Percentiles rank a stretch among this genome's conserved stretches.
phyloP scores from a whole-genome alignment of 1,139 yeast species.

The Sugiyamaella pinicola region DNA sequence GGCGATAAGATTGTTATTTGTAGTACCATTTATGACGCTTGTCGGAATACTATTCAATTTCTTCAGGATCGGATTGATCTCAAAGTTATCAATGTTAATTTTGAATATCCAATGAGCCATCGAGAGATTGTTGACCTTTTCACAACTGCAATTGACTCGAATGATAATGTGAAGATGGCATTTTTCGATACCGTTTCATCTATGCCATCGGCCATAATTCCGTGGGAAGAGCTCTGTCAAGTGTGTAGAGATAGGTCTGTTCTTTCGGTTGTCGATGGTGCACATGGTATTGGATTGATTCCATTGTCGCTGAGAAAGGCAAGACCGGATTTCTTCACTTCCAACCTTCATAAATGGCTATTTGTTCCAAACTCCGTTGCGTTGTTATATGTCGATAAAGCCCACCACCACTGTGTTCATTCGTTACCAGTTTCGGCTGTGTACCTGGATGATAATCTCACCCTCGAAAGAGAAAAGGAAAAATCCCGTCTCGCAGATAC shows the following conservation, averaged over 20 bases:
- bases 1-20: conserved; percentile 58
- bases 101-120: conserved; percentile 55
- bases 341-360: conserved; percentile 74
- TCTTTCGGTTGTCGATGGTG: conserved; percentile 68
- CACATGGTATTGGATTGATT: conserved; percentile 66
- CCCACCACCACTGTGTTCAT: conserved; percentile 60
- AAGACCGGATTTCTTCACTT: conserved; percentile 62
- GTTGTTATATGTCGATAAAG: conserved; percentile 57
- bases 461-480: conserved; percentile 6
- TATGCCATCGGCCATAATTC: conserved; percentile 63
- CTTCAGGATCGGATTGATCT: conserved; percentile 50
- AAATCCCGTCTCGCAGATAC: conserved; percentile 35
- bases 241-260: conserved; percentile 53
- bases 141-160: conserved; percentile 36
- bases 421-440: conserved; percentile 22
- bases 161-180: conserved; percentile 43
- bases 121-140: conserved; percentile 51
- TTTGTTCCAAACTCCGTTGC: conserved; percentile 63
- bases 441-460: conserved; percentile 29
- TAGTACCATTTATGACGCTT: conserved; percentile 61
- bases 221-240: conserved; percentile 53
- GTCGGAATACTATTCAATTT: conserved; percentile 56
- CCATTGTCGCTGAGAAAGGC: conserved; percentile 50
- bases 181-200: conserved; percentile 68
- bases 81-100: conserved; percentile 47